These are phyloP conservation scores for Leishmania martiniquensis DNA, from an alignment of 208 protist species.

Conservation along the genomic window DNA sequence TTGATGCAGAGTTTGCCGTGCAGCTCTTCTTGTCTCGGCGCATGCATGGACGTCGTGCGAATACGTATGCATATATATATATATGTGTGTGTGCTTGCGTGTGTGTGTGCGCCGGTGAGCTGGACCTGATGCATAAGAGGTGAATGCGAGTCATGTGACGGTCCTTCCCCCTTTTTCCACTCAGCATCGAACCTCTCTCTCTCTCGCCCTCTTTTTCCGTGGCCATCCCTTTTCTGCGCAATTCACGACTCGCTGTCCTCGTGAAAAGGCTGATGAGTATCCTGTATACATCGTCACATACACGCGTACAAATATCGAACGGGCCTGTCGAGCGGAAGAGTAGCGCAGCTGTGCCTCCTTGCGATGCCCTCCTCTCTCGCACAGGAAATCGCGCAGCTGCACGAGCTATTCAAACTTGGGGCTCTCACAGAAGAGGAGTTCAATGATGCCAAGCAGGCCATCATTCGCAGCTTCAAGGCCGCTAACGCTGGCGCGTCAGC, in stretches of 20 bases:
- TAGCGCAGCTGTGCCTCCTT: background rate
- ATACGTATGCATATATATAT: no score
- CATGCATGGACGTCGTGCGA: no score
- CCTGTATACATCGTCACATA: slow-evolving; percentile 15
- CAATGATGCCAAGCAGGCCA: slow-evolving; percentile 52
- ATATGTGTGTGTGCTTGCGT: no score
- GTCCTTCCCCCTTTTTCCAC: background rate
- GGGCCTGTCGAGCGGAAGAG: no score
- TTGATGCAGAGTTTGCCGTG: no score
- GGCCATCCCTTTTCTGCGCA: background rate
- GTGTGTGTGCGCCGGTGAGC: background rate
- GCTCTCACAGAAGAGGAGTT: slow-evolving; percentile 68
- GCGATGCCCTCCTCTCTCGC: slow-evolving; percentile 45
- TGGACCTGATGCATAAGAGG: background rate
- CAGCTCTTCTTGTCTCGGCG: no score
- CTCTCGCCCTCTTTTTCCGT: background rate
- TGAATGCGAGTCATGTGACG: no score
- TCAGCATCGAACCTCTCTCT: background rate
- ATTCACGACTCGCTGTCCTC: background rate
- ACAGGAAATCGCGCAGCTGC: slow-evolving; percentile 51
- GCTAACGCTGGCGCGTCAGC: background rate
- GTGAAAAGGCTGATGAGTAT: background rate
- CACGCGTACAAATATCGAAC: background rate
- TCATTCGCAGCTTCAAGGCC: slow-evolving; percentile 31
- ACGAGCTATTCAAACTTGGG: slow-evolving; percentile 57